Base-by-base conservation (phyloP, 2,329 filamentous ascomycete species). In the Monosporascus sp. region DNA sequence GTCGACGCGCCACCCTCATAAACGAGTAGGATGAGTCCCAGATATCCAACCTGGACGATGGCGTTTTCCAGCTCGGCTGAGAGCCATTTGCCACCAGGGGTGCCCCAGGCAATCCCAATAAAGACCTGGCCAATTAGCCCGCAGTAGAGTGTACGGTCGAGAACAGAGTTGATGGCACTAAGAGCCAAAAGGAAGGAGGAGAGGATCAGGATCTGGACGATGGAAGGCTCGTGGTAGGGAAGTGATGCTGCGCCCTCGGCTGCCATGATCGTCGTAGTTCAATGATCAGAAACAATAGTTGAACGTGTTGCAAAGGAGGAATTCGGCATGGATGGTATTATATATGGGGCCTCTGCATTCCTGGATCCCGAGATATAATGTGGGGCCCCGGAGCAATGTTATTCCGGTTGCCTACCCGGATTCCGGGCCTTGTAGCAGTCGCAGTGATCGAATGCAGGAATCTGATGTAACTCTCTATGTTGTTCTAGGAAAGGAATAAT, bases 41-140 rank as follows among this genome's bases (percentile, higher is more conserved):
- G 68, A 63, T 91, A 92, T 0, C 88, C 88, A 1, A 91, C 66
- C 55, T 87, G 78, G 22, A 86, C 78, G 27, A 88, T 73, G 0
- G 75, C 74, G 19, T 77, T 63, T 67, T 91, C 78, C 1, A 74
- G 68, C 3, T 77, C 71, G 0, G 53, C 20, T 0, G 74, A 72
- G 0, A 92, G 75, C 78, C 80, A 84, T 65, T 80, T 75, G 3
- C 74, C 79, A 1, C 85, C 86, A 0, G 88, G 87, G 0, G 78
- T 78, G 8, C 88, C 88, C 80, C 81, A 92, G 8, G 82, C 79
- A 7, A 90, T 78, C 11, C 88, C 88, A 19, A 91, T 66, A 8
- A 89, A 71, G 16, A 92, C 77, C 61, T 92, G 86, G 1, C 87
- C 88, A 5, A 91, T 71, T 0, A 91, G 77, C 0, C 88, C 88